phyloP scores from a whole-genome alignment of 495 filamentous ascomycete genomes.

The Choiromyces venosus region DNA sequence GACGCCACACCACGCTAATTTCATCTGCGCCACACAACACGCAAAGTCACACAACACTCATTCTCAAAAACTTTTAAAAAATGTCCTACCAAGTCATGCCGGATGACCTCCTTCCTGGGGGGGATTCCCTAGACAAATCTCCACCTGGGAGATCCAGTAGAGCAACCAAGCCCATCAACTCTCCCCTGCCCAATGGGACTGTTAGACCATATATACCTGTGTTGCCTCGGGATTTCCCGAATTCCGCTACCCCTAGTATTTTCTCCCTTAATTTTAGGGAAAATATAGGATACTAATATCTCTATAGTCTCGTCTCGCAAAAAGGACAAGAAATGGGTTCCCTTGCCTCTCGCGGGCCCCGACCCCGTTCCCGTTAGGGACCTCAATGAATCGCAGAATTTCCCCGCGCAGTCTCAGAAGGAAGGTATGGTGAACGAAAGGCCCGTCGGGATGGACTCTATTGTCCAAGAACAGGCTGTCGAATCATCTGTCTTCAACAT shows the following conservation, averaged over 20 bases:
- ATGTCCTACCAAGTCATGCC: neutral
- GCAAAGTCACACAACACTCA: neutral
- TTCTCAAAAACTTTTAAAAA: neutral
- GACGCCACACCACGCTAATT: too few relatives aligned
- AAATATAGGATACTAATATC: neutral
- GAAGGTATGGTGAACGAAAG: neutral
- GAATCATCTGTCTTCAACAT: neutral
- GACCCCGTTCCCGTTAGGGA: neutral
- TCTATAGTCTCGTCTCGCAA: neutral
- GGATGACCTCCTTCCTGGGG: neutral
- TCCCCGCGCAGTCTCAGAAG: neutral
- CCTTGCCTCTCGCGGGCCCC: neutral
- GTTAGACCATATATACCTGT: neutral
- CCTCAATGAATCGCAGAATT: neutral
- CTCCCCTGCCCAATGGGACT: neutral
- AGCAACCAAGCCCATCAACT: neutral
- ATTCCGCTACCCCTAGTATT: neutral
- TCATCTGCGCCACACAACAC: neutral
- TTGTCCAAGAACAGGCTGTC: neutral
- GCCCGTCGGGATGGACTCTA: neutral
- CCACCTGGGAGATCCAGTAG: too few relatives aligned
- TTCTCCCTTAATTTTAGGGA: neutral
- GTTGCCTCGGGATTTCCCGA: neutral
- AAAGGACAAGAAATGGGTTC: neutral
- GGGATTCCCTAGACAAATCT: neutral